Evolutionary conservation across 805 yeast genomes (phyloP).

Genomic region (Wickerhamomyces chambardii): DNA sequence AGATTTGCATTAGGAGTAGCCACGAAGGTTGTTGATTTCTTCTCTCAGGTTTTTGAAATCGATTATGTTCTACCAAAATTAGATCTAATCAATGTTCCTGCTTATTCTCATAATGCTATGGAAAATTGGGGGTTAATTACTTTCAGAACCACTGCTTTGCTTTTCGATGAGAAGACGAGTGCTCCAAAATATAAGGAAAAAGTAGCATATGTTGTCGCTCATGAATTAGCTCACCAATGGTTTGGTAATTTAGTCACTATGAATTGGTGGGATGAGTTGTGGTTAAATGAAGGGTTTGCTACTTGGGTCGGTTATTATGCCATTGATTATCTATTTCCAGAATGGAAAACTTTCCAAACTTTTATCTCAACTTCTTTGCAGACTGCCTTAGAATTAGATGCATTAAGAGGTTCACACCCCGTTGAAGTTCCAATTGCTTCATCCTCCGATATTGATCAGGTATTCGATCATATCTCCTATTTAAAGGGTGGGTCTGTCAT

Average conservation of each 20-base stretch:
- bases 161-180: slow-evolving; percentile 61
- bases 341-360: slow-evolving; percentile 78
- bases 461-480: slow-evolving; percentile 78
- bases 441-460: slow-evolving; percentile 75
- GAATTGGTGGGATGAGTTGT: slow-evolving; percentile 90
- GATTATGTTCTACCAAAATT: slow-evolving; percentile 76
- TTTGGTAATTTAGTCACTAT: slow-evolving; percentile 83
- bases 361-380: slow-evolving; percentile 68
- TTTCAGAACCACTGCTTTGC: slow-evolving; percentile 68
- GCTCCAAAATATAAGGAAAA: slow-evolving; percentile 53
- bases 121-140: slow-evolving; percentile 81
- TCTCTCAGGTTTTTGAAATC: slow-evolving; percentile 62
- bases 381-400: slow-evolving; percentile 63
- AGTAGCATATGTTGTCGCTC: slow-evolving; percentile 80
- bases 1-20: slow-evolving; percentile 64
- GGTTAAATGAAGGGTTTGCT: slow-evolving; percentile 87
- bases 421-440: slow-evolving; percentile 74
- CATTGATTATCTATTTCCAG: slow-evolving; percentile 63
- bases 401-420: slow-evolving; percentile 76
- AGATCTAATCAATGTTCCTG: slow-evolving; percentile 75
- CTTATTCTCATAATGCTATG: slow-evolving; percentile 84
- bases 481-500: slow-evolving; percentile 74
- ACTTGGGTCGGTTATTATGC: slow-evolving; percentile 88
- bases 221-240: slow-evolving; percentile 90
- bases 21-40: slow-evolving; percentile 64